A percentile compares a stretch with the other conserved stretches of the same genome.
Evolutionary conservation across 192 early-diverging fungal genomes (phyloP).

Genomic region (Gonapodya prolifera): DNA sequence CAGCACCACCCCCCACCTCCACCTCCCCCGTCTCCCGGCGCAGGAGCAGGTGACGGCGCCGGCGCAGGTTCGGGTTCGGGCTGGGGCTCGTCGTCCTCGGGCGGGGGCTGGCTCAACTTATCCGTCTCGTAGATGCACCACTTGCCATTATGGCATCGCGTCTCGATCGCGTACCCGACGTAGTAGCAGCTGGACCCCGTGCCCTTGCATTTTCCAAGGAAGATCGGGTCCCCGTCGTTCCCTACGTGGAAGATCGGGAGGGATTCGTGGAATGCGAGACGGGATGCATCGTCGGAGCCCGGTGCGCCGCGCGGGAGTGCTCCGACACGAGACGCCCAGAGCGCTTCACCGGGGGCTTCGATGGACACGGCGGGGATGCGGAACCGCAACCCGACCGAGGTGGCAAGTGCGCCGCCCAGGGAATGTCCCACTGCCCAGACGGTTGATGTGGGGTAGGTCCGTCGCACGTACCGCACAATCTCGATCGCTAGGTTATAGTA

Average conservation of each 20-base stretch:
- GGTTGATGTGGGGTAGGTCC: slow-evolving; percentile 50
- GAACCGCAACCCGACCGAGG: slow-evolving; percentile 73
- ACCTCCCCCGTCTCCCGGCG: neutral
- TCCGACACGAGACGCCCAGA: slow-evolving; percentile 67
- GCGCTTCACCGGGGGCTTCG: slow-evolving; percentile 70
- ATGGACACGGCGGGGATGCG: slow-evolving; percentile 72
- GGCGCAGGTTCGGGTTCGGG: neutral
- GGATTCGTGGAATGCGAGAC: no score
- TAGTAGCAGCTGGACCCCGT: slow-evolving; percentile 50
- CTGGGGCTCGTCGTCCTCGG: no score
- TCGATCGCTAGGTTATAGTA: slow-evolving; percentile 61
- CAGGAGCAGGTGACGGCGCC: neutral
- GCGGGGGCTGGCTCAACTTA: neutral
- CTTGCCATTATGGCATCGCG: slow-evolving; percentile 69
- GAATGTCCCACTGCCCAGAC: slow-evolving; percentile 82
- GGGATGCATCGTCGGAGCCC: neutral
- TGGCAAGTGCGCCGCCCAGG: slow-evolving; percentile 63
- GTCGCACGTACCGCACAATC: slow-evolving; percentile 48
- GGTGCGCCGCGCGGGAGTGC: slow-evolving; percentile 45
- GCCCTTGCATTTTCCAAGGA: slow-evolving; percentile 68
- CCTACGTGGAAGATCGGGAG: slow-evolving; percentile 89
- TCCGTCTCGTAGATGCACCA: slow-evolving; percentile 51
- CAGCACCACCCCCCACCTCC: slow-evolving; percentile 57
- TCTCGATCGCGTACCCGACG: slow-evolving; percentile 62
- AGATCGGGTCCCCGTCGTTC: slow-evolving; percentile 84